Percentiles rank a stretch among this genome's conserved stretches.
These are phyloP conservation scores for Aspergillus persii DNA, from an alignment of 2,329 filamentous ascomycete species.

Conservation along the genomic window DNA sequence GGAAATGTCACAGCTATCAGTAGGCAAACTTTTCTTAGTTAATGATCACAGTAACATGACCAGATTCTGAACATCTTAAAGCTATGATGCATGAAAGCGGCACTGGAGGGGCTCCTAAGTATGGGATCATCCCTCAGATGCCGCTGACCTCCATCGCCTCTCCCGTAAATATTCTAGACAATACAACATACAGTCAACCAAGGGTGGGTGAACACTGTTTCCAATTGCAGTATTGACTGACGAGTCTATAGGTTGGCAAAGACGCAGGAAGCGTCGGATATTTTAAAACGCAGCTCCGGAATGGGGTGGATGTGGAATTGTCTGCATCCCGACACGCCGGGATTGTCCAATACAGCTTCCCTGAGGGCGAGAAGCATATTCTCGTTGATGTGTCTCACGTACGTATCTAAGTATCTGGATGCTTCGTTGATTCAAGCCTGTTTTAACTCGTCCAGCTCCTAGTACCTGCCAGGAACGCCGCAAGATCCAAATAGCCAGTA, in stretches of 20 bases:
- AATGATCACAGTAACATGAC: no score
- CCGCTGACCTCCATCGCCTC: slow-evolving; percentile 36
- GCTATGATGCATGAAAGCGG: slow-evolving; percentile 50
- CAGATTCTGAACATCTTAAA: slow-evolving; percentile 1
- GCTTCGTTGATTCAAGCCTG: no score
- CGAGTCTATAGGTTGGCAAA: slow-evolving; percentile 33
- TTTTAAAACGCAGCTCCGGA: slow-evolving; percentile 59
- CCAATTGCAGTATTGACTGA: background rate
- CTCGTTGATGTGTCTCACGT: slow-evolving; percentile 58
- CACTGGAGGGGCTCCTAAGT: slow-evolving; percentile 45
- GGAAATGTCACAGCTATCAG: slow-evolving; percentile 52
- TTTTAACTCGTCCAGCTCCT: slow-evolving; percentile 24
- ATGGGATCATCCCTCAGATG: slow-evolving; percentile 37
- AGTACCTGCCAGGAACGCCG: slow-evolving; percentile 48
- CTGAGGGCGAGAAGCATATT: slow-evolving; percentile 55
- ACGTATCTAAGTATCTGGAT: background rate
- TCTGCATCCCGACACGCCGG: slow-evolving; percentile 63
- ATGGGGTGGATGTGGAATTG: slow-evolving; percentile 61
- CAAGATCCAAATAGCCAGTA: slow-evolving; percentile 40
- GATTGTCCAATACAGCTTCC: slow-evolving; percentile 64
- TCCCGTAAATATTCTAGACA: slow-evolving; percentile 42
- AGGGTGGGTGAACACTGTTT: slow-evolving; percentile 46
- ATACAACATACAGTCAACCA: slow-evolving; percentile 51
- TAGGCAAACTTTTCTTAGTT: background rate
- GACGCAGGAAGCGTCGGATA: slow-evolving; percentile 62